Evolutionary conservation across 1,139 yeast species (phyloP), one percentile per base, ranked within the genome.

Genomic region (Arxiozyma slooffiae): DNA sequence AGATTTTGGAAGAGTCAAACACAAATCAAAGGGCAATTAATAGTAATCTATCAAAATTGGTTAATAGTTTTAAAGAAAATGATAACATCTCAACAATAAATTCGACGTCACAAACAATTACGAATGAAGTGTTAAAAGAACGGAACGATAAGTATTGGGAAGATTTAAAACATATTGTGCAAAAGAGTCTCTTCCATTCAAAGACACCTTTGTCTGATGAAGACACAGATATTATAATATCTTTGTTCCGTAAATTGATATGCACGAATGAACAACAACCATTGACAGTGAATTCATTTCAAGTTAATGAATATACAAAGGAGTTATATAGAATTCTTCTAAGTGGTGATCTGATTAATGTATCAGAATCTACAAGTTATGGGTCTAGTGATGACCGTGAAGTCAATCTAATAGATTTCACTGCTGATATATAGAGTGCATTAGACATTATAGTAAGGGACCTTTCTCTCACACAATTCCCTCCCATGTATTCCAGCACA

Each of bases 281-380:
- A 8, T 47, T 62, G 14, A 44, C 48, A 18, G 46, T 52, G 4
- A 39, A 47, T 5, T 60, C 61, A 48, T 63, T 63, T 24, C 17
- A 34, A 14, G 21, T 8, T 7, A 39, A 18, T 16, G 44, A 18
- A 8, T 30, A 14, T 18, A 48, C 48, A 2, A 34, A 43, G 20
- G 48, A 48, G 17, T 49, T 52, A 11, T 52, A 48, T 23, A 43
- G 55, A 40, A 17, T 50, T 11, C 52, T 52, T 44, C 34, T 50
- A 41, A 47, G 50, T n/a, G 36, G 46, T 21, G 45, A 48, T 38
- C 7, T 36, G 47, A 50, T 23, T 47, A 46, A 26, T 23, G 49
- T n/a, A 44, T 38, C 24, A 7, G 43, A 38, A 20, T 23, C 22
- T 6, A 24, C 22, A n/a, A 24, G 26, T 21, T 20, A 30, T 20